phyloP scores from a whole-genome alignment of 106 monocot genomes.

The Dioscorea zingiberensis region DNA sequence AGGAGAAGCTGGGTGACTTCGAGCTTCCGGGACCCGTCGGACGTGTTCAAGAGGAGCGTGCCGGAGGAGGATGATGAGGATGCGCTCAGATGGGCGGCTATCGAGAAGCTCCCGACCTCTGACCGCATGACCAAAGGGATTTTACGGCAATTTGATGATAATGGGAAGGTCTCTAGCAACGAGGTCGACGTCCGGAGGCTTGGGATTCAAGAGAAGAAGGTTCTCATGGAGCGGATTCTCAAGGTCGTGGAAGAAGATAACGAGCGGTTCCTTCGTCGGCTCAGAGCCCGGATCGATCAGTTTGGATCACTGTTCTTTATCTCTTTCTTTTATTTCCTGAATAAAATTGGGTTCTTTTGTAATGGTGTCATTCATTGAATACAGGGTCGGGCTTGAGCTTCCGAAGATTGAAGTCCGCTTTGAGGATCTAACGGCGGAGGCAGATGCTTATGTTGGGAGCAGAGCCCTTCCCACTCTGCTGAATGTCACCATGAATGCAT shows the following conservation, averaged over 20 bases:
- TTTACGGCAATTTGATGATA: neutral
- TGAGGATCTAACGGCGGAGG: constrained; percentile 58
- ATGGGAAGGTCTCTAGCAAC: neutral
- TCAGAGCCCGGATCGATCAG: constrained; percentile 6
- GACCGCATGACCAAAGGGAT: constrained; percentile 27
- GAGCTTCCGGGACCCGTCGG: constrained; percentile 1
- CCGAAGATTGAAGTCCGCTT: constrained; percentile 79
- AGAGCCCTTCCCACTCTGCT: constrained; percentile 52
- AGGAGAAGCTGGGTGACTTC: constrained; percentile 1
- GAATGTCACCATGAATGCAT: constrained; percentile 27
- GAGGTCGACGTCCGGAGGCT: constrained; percentile 8
- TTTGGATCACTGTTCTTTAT: neutral
- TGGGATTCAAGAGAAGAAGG: neutral
- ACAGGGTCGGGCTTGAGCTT: constrained; percentile 69
- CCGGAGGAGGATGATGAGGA: constrained; percentile 28
- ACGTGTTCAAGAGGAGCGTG: neutral
- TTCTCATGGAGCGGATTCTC: constrained; percentile 6
- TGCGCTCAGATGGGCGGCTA: constrained; percentile 24
- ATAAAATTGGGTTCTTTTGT: neutral
- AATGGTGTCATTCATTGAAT: neutral
- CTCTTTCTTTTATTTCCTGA: neutral
- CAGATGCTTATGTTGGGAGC: constrained; percentile 31
- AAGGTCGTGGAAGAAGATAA: constrained; percentile 15
- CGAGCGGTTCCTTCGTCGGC: constrained; percentile 9
- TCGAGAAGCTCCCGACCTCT: constrained; percentile 34